phyloP scores from a whole-genome alignment of 306 rosid species.

The Prunus kanzakura region DNA sequence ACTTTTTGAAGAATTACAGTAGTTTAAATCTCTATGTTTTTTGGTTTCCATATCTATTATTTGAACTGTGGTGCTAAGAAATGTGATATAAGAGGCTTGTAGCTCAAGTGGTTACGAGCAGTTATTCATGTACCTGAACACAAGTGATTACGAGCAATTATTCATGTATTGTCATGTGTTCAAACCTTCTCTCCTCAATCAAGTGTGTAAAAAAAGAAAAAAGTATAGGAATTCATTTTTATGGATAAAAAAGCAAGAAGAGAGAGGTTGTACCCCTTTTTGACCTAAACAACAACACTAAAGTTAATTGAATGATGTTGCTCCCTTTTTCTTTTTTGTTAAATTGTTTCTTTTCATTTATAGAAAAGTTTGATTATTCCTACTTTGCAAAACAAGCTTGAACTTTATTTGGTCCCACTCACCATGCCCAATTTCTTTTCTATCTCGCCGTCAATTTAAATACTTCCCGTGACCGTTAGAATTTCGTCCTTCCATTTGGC shows the following conservation, averaged over 20 bases:
- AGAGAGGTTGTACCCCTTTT: too few relatives aligned
- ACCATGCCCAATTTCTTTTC: not conserved
- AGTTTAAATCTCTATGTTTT: not conserved
- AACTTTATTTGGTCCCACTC: too few relatives aligned
- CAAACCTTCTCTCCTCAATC: not conserved
- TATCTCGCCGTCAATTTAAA: not conserved
- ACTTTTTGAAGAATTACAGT: too few relatives aligned
- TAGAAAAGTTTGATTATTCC: too few relatives aligned
- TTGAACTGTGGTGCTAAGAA: not conserved
- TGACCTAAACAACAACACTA: too few relatives aligned
- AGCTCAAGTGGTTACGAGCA: not conserved
- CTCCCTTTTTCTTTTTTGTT: too few relatives aligned
- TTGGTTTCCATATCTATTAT: not conserved
- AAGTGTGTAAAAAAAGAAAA: too few relatives aligned
- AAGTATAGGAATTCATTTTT: too few relatives aligned
- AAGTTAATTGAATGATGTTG: too few relatives aligned
- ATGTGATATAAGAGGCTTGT: not conserved
- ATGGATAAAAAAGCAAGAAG: too few relatives aligned
- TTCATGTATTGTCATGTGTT: not conserved
- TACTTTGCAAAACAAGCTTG: too few relatives aligned
- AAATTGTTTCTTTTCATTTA: too few relatives aligned
- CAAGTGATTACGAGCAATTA: not conserved
- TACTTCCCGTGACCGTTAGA: not conserved
- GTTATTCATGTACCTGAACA: not conserved
- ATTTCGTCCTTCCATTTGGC: conserved; percentile 5